Evolutionary conservation across 176 grass and related monocot genomes (phyloP).

Genomic region (Alloteropsis semialata): DNA sequence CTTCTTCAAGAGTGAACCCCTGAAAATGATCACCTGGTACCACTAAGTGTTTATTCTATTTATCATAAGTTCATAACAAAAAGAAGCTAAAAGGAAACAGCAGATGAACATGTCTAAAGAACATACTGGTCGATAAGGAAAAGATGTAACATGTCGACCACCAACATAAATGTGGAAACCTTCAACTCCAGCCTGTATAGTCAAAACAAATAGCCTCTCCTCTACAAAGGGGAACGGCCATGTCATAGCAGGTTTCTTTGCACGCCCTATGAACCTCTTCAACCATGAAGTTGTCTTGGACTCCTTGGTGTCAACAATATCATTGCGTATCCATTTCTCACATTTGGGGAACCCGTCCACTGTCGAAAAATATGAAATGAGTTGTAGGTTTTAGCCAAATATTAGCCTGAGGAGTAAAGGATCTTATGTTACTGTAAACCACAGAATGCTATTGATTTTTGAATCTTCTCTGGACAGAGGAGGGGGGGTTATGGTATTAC

Average conservation of each 20-base stretch:
- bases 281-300: slow-evolving; percentile 95
- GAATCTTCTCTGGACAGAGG: slow-evolving; percentile 11
- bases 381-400: slow-evolving; percentile 47
- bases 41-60: slow-evolving; percentile 6
- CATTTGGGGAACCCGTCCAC: slow-evolving; percentile 98
- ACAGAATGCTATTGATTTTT: background rate
- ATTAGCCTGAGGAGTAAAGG: slow-evolving; percentile 37
- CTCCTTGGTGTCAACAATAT: slow-evolving; percentile 77
- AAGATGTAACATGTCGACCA: slow-evolving; percentile 85
- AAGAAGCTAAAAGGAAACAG: background rate
- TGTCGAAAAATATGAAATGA: slow-evolving; percentile 48
- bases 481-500: too few species aligned
- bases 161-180: slow-evolving; percentile 94
- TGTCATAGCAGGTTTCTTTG: slow-evolving; percentile 90
- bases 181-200: slow-evolving; percentile 95
- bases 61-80: slow-evolving; percentile 10
- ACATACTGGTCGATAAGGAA: slow-evolving; percentile 82
- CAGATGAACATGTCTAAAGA: slow-evolving; percentile 13
- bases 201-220: slow-evolving; percentile 89
- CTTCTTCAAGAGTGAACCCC: slow-evolving; percentile 98
- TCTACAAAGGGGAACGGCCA: slow-evolving; percentile 97
- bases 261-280: slow-evolving; percentile 96
- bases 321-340: slow-evolving; percentile 91
- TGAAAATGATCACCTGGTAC: slow-evolving; percentile 41
- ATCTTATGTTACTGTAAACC: slow-evolving; percentile 25